Evolutionary conservation across 495 filamentous ascomycete species (phyloP).

Genomic region (Lindgomyces ingoldianus): DNA sequence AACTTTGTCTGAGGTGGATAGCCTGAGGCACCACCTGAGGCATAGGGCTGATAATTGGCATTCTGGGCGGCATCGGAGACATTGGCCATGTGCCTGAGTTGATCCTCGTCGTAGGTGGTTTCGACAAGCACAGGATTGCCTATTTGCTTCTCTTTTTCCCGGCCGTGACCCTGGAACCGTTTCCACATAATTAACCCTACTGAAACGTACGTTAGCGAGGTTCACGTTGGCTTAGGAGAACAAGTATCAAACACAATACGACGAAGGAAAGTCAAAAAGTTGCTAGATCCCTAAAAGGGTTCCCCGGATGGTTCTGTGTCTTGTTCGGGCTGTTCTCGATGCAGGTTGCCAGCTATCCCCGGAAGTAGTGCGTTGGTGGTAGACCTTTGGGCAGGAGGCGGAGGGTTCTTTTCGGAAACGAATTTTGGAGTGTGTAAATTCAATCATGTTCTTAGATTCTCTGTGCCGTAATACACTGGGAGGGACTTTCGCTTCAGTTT

Average conservation of each 20-base stretch:
- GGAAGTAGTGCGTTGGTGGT: background rate
- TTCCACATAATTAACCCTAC: conserved; percentile 36
- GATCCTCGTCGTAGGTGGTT: conserved; percentile 47
- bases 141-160: conserved; percentile 50
- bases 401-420: too few species aligned
- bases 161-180: conserved; percentile 37
- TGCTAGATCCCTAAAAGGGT: conserved; percentile 12
- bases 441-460: too few species aligned
- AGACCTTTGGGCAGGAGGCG: background rate
- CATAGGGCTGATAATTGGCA: conserved; percentile 13
- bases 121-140: conserved; percentile 51
- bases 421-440: too few species aligned
- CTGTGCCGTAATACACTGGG: conserved; percentile 1
- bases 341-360: background rate
- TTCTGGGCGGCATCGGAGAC: conserved; percentile 29
- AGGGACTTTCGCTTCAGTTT: background rate
- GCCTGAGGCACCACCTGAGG: background rate
- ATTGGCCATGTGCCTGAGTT: conserved; percentile 34
- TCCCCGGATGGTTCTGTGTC: background rate
- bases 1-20: background rate
- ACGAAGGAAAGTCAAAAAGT: background rate
- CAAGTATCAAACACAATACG: background rate
- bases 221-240: background rate
- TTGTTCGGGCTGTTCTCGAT: background rate
- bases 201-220: conserved; percentile 15